Evolutionary conservation across 2,329 filamentous ascomycete species (phyloP).

Genomic region (Botrytis tulipae): DNA sequence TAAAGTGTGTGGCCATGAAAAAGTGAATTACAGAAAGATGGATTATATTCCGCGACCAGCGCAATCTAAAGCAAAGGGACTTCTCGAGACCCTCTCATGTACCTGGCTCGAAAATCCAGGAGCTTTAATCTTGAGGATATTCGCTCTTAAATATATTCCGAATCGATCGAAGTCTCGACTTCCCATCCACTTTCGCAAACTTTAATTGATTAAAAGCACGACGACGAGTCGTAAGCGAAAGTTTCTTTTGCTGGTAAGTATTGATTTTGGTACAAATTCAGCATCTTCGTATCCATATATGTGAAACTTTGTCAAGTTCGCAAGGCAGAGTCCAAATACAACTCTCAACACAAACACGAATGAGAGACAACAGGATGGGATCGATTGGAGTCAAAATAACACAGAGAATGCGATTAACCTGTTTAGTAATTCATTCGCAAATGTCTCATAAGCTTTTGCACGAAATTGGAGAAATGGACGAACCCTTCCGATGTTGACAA

Average conservation of each 20-base stretch:
- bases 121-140: neutral
- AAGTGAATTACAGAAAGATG: neutral
- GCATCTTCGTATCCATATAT: neutral
- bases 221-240: neutral
- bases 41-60: neutral
- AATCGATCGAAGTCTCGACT: neutral
- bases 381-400: no score
- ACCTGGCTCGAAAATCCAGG: neutral
- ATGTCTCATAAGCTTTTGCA: neutral
- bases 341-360: neutral
- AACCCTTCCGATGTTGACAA: neutral
- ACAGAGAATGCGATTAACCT: no score
- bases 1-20: neutral
- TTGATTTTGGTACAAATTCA: neutral
- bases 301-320: neutral
- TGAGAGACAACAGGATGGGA: neutral
- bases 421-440: neutral
- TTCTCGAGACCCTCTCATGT: neutral
- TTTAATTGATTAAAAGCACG: neutral
- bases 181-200: conserved; percentile 3
- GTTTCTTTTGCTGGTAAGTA: neutral
- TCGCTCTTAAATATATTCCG: neutral
- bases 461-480: neutral
- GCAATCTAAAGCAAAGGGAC: neutral
- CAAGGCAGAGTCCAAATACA: neutral